Percentiles rank a stretch among this genome's conserved stretches.
These are phyloP conservation scores for Nakazawaea pomicola DNA, from an alignment of 805 yeast species.

Conservation along the genomic window DNA sequence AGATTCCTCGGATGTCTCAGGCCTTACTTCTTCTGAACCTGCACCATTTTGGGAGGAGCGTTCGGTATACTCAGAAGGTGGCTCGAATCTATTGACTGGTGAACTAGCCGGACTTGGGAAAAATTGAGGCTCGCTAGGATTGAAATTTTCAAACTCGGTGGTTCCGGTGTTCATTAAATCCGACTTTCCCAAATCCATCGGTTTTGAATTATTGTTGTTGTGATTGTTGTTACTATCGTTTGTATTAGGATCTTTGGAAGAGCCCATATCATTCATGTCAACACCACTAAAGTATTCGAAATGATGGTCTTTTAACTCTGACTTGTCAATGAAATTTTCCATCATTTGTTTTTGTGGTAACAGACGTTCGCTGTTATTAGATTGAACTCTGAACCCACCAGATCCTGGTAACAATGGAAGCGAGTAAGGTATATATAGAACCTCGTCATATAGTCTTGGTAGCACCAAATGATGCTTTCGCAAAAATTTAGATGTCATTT, in stretches of 20 bases:
- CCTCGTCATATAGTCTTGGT: constrained; percentile 88
- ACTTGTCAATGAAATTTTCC: constrained; percentile 72
- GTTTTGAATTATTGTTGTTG: constrained; percentile 1
- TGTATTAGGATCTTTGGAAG: neutral
- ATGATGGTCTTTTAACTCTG: constrained; percentile 87
- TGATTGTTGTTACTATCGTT: neutral
- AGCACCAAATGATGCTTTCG: constrained; percentile 71
- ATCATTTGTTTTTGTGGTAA: constrained; percentile 41
- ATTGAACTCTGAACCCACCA: constrained; percentile 69
- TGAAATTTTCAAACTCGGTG: constrained; percentile 40
- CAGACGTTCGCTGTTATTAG: constrained; percentile 48
- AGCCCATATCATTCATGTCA: constrained; percentile 3
- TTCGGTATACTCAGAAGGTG: constrained; percentile 2
- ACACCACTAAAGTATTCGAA: constrained; percentile 84
- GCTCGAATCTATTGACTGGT: constrained; percentile 14
- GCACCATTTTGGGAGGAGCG: too few relatives aligned
- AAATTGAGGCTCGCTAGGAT: constrained; percentile 90
- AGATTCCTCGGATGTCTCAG: neutral
- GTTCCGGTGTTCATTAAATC: constrained; percentile 19
- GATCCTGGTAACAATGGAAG: constrained; percentile 83
- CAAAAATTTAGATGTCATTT: constrained; percentile 58
- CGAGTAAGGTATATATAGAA: constrained; percentile 84
- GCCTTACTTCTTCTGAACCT: neutral
- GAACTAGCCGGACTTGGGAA: constrained; percentile 45
- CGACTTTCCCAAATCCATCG: constrained; percentile 14